Conservation (phyloP, 2,329 filamentous ascomycete genomes). For the Cylindrodendrum hubeiense region DNA sequence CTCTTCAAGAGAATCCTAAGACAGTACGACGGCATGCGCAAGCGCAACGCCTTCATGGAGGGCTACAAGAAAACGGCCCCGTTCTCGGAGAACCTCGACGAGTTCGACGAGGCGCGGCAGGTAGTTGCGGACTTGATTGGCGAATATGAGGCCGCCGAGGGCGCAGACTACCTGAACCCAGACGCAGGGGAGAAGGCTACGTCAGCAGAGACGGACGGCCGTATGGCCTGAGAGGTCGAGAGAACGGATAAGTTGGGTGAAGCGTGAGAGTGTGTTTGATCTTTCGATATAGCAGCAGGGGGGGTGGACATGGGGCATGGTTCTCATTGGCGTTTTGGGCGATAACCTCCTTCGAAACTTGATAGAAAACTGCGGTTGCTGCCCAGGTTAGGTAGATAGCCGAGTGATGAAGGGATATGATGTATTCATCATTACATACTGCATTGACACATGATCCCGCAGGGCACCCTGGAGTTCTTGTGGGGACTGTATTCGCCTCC, state of each 20-base stretch:
- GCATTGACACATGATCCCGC: neutral
- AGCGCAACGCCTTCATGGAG: constrained; percentile 97
- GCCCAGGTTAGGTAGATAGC: constrained; percentile 7
- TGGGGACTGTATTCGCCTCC: too few relatives aligned
- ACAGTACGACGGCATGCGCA: constrained; percentile 94
- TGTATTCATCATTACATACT: neutral
- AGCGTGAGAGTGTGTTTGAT: constrained; percentile 10
- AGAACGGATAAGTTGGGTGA: neutral
- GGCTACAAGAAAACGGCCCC: constrained; percentile 95
- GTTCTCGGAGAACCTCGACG: constrained; percentile 89
- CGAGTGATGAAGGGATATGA: constrained; percentile 4
- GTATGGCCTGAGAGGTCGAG: constrained; percentile 52
- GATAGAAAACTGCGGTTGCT: constrained; percentile 10
- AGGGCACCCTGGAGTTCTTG: neutral
- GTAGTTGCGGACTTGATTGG: constrained; percentile 91
- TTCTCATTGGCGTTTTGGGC: constrained; percentile 31
- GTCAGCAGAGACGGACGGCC: constrained; percentile 66
- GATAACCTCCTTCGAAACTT: constrained; percentile 15
- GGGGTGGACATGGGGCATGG: constrained; percentile 29
- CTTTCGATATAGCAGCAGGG: constrained; percentile 8
- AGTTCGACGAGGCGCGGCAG: constrained; percentile 95
- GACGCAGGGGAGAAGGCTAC: constrained; percentile 67
- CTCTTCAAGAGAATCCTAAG: constrained; percentile 94
- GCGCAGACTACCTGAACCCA: constrained; percentile 88
- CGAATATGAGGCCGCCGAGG: constrained; percentile 96